Percentiles rank a stretch among this genome's conserved stretches.
phyloP scores from a whole-genome alignment of 2,329 filamentous ascomycete genomes.

The Fusarium chuoi region DNA sequence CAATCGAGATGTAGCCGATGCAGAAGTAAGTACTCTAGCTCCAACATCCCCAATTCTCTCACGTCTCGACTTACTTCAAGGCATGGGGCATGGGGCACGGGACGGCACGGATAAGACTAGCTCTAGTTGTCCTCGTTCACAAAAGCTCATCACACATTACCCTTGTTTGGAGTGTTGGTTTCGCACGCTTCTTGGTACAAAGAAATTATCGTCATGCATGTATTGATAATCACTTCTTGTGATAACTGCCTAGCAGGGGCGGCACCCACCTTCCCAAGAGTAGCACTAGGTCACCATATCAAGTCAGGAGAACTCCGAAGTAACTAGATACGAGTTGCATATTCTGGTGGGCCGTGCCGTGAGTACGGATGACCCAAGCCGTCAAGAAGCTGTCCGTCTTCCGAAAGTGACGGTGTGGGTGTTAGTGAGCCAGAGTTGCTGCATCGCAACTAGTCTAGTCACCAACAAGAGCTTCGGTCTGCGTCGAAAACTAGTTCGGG shows the following conservation, averaged over 20 bases:
- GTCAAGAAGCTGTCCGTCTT: conserved; percentile 17
- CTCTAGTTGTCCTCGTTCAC: neutral
- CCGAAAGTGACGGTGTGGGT: conserved; percentile 35
- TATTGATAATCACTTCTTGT: neutral
- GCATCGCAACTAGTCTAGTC: conserved; percentile 30
- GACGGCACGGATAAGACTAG: conserved; percentile 22
- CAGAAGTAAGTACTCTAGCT: conserved; percentile 13
- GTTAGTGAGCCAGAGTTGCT: conserved; percentile 24
- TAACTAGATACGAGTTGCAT: neutral
- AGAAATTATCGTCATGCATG: conserved; percentile 19
- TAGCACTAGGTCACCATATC: neutral
- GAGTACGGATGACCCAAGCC: conserved; percentile 6
- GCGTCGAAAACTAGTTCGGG: conserved; percentile 17
- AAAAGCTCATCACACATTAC: conserved; percentile 9
- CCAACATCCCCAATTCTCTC: conserved; percentile 5
- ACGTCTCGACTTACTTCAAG: conserved; percentile 17
- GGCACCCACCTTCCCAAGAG: neutral
- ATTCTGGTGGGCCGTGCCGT: conserved; percentile 16
- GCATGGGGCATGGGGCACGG: conserved; percentile 13
- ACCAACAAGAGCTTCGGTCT: conserved; percentile 39
- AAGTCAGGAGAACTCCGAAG: conserved; percentile 17
- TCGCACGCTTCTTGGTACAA: neutral
- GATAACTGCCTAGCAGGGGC: conserved; percentile 21
- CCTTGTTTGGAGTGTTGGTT: conserved; percentile 26
- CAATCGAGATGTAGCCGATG: conserved; percentile 26